Evolutionary conservation across 2,329 filamentous ascomycete genomes (phyloP).

Genomic region (Pseudocercospora pini-densiflorae): DNA sequence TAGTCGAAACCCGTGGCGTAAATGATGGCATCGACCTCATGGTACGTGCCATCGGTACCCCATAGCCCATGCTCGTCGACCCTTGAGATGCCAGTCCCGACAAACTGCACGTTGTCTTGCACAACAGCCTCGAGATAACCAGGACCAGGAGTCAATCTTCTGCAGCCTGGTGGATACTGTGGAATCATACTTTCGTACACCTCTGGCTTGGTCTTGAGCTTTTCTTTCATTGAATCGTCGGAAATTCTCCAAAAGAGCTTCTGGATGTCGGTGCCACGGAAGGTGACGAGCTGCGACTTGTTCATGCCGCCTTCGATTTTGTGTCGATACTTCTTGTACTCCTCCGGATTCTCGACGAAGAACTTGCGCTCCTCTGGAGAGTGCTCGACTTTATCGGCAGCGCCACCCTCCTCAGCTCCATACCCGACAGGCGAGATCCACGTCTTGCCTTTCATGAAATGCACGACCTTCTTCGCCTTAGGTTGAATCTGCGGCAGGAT

Average conservation of each 20-base stretch:
- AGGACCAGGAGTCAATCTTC: conserved; percentile 46
- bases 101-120: conserved; percentile 35
- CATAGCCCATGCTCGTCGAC: conserved; percentile 37
- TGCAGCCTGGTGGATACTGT: conserved; percentile 41
- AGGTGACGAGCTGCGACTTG: background rate
- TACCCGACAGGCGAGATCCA: background rate
- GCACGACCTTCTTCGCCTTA: background rate
- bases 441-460: background rate
- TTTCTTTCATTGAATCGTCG: background rate
- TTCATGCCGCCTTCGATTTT: background rate
- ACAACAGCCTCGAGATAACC: conserved; percentile 48
- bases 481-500: conserved; percentile 53
- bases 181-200: background rate
- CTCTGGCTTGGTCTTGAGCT: background rate
- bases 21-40: conserved; percentile 56
- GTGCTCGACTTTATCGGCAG: too few relatives aligned
- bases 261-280: background rate
- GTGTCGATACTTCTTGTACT: too few relatives aligned
- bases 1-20: conserved; percentile 64
- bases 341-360: too few relatives aligned
- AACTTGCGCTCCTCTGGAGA: too few relatives aligned
- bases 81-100: conserved; percentile 34
- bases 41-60: conserved; percentile 34
- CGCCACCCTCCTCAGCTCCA: too few relatives aligned
- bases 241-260: background rate